These are phyloP conservation scores for Teratosphaeria pseudoeucalypti DNA, from an alignment of 2,329 filamentous ascomycete species.

Conservation along the genomic window DNA sequence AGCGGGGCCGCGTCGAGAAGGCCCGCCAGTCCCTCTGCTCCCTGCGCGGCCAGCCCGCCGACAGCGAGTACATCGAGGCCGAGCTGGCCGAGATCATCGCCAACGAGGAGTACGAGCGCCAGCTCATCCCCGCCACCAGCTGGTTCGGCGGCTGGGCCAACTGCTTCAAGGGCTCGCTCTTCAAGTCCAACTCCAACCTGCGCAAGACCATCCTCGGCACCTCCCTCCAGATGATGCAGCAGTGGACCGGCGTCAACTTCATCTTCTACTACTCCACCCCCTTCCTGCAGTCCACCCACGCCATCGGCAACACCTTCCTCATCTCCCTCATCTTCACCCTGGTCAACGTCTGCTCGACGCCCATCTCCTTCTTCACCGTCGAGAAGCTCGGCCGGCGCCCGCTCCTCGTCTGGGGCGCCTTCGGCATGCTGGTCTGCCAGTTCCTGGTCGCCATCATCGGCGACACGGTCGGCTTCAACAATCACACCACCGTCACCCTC, in stretches of 20 bases:
- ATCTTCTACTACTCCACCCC: slow-evolving; percentile 52
- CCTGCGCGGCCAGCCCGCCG: slow-evolving; percentile 62
- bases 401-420: slow-evolving; percentile 67
- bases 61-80: slow-evolving; percentile 64
- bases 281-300: slow-evolving; percentile 65
- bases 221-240: slow-evolving; percentile 42
- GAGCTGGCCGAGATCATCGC: slow-evolving; percentile 80
- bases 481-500: slow-evolving; percentile 15
- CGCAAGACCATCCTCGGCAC: slow-evolving; percentile 39
- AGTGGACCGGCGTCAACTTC: slow-evolving; percentile 80
- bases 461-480: slow-evolving; percentile 29
- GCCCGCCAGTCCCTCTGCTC: slow-evolving; percentile 54
- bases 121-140: slow-evolving; percentile 49
- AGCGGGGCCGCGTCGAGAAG: slow-evolving; percentile 57
- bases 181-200: slow-evolving; percentile 39
- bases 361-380: slow-evolving; percentile 76
- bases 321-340: slow-evolving; percentile 78
- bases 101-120: slow-evolving; percentile 76
- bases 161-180: slow-evolving; percentile 49
- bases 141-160: slow-evolving; percentile 54
- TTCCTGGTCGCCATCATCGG: slow-evolving; percentile 71
- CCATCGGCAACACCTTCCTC: slow-evolving; percentile 68
- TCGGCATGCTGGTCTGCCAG: slow-evolving; percentile 77
- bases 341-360: slow-evolving; percentile 78
- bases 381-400: slow-evolving; percentile 72